Evolutionary conservation across 441 rosid species (phyloP).

Genomic region (Populus hybrid): DNA sequence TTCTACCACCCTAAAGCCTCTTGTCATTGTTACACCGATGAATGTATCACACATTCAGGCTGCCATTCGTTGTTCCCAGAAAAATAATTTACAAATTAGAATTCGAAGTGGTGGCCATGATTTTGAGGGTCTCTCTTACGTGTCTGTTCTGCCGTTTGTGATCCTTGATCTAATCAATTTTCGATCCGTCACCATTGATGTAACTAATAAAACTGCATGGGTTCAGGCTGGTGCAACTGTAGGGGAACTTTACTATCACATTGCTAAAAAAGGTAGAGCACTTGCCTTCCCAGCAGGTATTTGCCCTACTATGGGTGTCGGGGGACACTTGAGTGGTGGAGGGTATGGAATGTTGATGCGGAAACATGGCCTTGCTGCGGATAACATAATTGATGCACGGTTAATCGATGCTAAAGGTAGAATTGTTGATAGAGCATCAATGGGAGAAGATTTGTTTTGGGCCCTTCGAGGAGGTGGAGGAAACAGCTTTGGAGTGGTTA

Average conservation of each 20-base stretch:
- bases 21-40: constrained; percentile 46
- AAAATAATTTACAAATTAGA: constrained; percentile 34
- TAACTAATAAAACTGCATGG: constrained; percentile 47
- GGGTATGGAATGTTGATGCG: constrained; percentile 47
- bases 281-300: constrained; percentile 54
- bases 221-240: constrained; percentile 53
- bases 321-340: constrained; percentile 58
- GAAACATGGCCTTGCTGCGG: constrained; percentile 57
- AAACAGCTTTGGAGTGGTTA: neutral
- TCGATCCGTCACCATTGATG: constrained; percentile 11
- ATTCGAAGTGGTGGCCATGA: constrained; percentile 66
- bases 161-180: constrained; percentile 34
- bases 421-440: constrained; percentile 34
- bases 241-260: constrained; percentile 54
- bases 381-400: constrained; percentile 47
- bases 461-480: neutral
- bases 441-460: constrained; percentile 30
- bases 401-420: constrained; percentile 47
- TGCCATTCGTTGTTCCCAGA: constrained; percentile 39
- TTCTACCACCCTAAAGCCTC: constrained; percentile 18
- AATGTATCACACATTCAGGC: constrained; percentile 45
- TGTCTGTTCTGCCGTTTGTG: constrained; percentile 36
- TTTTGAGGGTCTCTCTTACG: constrained; percentile 58
- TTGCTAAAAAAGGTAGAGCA: constrained; percentile 35
- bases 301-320: constrained; percentile 59